phyloP scores from a whole-genome alignment of 495 filamentous ascomycete species.

The Penicillium longicatenatum region DNA sequence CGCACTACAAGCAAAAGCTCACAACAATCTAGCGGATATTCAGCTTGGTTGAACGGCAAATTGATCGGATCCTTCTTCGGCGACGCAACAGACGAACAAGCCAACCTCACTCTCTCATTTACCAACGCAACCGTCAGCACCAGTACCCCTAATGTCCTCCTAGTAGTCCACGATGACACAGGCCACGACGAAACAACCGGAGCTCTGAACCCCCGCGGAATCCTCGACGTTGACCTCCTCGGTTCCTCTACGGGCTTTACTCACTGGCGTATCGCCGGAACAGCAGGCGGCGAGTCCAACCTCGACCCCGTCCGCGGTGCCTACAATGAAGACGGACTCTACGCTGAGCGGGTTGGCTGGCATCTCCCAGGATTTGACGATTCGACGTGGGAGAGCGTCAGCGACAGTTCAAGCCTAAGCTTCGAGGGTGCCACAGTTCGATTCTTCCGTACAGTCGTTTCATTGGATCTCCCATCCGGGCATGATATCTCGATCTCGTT shows the following conservation, averaged over 20 bases:
- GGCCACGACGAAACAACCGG: constrained; percentile 64
- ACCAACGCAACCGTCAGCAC: constrained; percentile 50
- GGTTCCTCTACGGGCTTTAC: constrained; percentile 44
- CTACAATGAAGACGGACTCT: constrained; percentile 74
- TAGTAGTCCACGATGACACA: constrained; percentile 73
- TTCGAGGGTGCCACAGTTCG: constrained; percentile 47
- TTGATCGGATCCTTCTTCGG: constrained; percentile 60
- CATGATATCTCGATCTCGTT: constrained; percentile 52
- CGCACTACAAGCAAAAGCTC: neutral
- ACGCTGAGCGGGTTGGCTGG: constrained; percentile 66
- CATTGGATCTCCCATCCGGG: constrained; percentile 47
- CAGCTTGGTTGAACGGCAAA: constrained; percentile 56
- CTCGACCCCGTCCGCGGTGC: constrained; percentile 65
- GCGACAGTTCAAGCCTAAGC: constrained; percentile 44
- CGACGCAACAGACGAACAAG: constrained; percentile 39
- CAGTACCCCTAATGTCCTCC: constrained; percentile 59
- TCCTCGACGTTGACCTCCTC: constrained; percentile 56
- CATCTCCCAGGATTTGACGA: constrained; percentile 63
- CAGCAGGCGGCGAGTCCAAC: constrained; percentile 70
- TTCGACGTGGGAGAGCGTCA: constrained; percentile 36
- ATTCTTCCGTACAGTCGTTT: constrained; percentile 61
- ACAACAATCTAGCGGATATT: constrained; percentile 43
- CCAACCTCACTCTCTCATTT: constrained; percentile 36
- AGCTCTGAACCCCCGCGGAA: constrained; percentile 70
- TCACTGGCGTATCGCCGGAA: constrained; percentile 75